These are phyloP conservation scores for Colletotrichum costaricense DNA, from an alignment of 2,329 filamentous ascomycete species.

Conservation along the genomic window DNA sequence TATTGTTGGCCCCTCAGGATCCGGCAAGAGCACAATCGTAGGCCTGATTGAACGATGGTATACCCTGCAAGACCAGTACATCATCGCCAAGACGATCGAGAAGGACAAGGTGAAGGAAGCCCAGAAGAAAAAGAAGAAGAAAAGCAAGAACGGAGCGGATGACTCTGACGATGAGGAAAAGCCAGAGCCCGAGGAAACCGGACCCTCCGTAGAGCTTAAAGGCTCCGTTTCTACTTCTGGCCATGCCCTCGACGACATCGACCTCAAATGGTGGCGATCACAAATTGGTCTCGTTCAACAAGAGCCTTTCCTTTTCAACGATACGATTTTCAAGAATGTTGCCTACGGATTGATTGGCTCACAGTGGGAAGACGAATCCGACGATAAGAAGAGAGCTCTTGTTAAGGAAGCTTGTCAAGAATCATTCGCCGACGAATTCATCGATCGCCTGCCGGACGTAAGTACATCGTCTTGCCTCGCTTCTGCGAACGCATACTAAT, in stretches of 20 bases:
- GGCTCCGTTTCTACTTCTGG: slow-evolving; percentile 66
- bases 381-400: slow-evolving; percentile 67
- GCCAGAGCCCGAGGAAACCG: slow-evolving; percentile 46
- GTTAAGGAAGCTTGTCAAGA: slow-evolving; percentile 74
- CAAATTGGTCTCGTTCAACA: slow-evolving; percentile 76
- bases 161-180: slow-evolving; percentile 42
- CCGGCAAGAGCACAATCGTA: slow-evolving; percentile 80
- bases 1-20: slow-evolving; percentile 79
- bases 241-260: slow-evolving; percentile 65
- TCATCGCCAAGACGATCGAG: slow-evolving; percentile 62
- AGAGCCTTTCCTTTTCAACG: slow-evolving; percentile 76
- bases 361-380: slow-evolving; percentile 62
- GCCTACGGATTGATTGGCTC: slow-evolving; percentile 67
- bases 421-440: slow-evolving; percentile 77
- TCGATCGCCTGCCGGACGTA: slow-evolving; percentile 69
- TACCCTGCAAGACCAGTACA: slow-evolving; percentile 64
- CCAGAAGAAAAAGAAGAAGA: slow-evolving; percentile 48
- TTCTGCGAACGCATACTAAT: background rate
- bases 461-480: slow-evolving; percentile 34
- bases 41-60: slow-evolving; percentile 81
- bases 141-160: slow-evolving; percentile 43
- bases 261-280: slow-evolving; percentile 72
- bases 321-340: slow-evolving; percentile 73
- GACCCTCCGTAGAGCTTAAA: slow-evolving; percentile 57
- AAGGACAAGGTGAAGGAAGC: slow-evolving; percentile 57